These are phyloP conservation scores for Asparagopsis taxiformis DNA, from an alignment of 31 red algal species.

Conservation along the genomic window DNA sequence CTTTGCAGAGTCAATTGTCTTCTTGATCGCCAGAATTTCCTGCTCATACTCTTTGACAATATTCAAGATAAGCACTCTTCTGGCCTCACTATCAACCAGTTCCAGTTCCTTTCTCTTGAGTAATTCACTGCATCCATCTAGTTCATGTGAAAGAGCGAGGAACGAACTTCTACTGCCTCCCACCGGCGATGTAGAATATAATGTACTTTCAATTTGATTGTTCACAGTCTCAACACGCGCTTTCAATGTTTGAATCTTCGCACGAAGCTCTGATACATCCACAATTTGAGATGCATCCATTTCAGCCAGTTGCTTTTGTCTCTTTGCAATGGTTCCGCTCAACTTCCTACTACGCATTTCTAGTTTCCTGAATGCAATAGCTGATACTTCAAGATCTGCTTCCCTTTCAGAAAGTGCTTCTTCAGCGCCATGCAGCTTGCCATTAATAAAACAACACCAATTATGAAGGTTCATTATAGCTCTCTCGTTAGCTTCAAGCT, in stretches of 20 bases:
- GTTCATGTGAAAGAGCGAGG: neutral
- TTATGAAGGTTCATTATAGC: conserved; percentile 22
- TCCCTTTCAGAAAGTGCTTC: conserved; percentile 11
- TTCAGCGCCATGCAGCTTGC: conserved; percentile 14
- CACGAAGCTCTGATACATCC: conserved; percentile 1
- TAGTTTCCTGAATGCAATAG: neutral
- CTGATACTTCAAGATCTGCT: conserved; percentile 18
- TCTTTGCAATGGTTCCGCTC: neutral
- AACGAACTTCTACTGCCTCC: neutral
- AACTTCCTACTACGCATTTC: neutral
- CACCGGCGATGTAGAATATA: neutral
- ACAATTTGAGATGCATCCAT: neutral
- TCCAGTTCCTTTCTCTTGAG: conserved; percentile 8
- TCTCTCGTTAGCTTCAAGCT: conserved; percentile 30
- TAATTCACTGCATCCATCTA: neutral
- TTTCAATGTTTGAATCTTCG: conserved; percentile 11
- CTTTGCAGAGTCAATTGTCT: conserved; percentile 7
- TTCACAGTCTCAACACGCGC: neutral
- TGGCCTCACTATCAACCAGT: neutral
- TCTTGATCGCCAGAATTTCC: neutral
- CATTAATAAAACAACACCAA: conserved; percentile 42
- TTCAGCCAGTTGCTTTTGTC: conserved; percentile 1
- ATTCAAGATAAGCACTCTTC: neutral
- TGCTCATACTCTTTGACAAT: conserved; percentile 9
- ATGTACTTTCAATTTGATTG: conserved; percentile 3